Evolutionary conservation across 352 stramenopile species (phyloP).

Genomic region (Phytopythium vexans): DNA sequence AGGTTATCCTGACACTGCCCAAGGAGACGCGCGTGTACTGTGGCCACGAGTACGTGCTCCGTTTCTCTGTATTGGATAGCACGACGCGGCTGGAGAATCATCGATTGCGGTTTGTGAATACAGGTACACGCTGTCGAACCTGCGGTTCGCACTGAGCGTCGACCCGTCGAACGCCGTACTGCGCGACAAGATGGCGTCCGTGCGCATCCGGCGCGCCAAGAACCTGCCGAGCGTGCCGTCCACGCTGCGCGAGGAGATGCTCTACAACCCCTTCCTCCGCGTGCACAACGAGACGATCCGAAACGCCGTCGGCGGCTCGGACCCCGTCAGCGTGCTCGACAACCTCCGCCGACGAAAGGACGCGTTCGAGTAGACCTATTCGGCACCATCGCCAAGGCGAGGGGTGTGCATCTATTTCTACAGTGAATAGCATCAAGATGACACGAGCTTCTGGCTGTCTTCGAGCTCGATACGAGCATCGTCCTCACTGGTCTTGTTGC

Average conservation of each 20-base stretch:
- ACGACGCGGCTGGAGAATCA: background rate
- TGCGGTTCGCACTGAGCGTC: slow-evolving; percentile 91
- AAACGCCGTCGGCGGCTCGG: slow-evolving; percentile 71
- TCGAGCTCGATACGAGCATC: too few relatives aligned
- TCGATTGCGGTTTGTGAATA: background rate
- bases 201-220: slow-evolving; percentile 75
- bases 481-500: too few relatives aligned
- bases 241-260: slow-evolving; percentile 84
- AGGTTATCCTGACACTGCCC: slow-evolving; percentile 81
- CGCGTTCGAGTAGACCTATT: slow-evolving; percentile 44
- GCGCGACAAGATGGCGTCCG: slow-evolving; percentile 81
- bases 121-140: slow-evolving; percentile 91
- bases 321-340: slow-evolving; percentile 76
- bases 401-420: too few relatives aligned
- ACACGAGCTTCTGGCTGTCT: background rate
- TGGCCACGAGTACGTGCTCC: slow-evolving; percentile 65
- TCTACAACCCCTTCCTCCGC: slow-evolving; percentile 85
- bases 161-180: slow-evolving; percentile 90
- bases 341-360: slow-evolving; percentile 80
- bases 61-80: background rate
- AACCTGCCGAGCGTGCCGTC: slow-evolving; percentile 91
- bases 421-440: too few relatives aligned
- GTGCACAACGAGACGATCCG: slow-evolving; percentile 83
- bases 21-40: slow-evolving; percentile 89
- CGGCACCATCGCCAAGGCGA: background rate